A percentile compares a stretch with the other conserved stretches of the same genome.
These are phyloP conservation scores for Alliaria petiolata DNA, from an alignment of 345 rosid species.

Conservation along the genomic window DNA sequence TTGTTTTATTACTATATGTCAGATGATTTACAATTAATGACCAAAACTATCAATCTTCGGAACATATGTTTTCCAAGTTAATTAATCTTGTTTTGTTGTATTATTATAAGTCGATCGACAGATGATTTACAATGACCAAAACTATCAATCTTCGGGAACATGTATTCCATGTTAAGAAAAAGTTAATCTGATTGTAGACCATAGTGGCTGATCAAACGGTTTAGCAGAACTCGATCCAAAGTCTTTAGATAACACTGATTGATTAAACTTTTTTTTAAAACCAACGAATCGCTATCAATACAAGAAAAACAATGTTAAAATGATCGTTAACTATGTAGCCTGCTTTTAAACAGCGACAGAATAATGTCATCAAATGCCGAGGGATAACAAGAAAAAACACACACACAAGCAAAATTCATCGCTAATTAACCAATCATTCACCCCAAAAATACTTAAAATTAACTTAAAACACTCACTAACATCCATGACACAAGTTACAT, in stretches of 20 bases:
- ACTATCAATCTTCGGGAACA: no score
- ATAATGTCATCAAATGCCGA: conserved; percentile 1
- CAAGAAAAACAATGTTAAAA: neutral
- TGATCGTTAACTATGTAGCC: neutral
- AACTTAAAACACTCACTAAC: conserved; percentile 13
- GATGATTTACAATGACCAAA: no score
- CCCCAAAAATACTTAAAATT: neutral
- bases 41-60: neutral
- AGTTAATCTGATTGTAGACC: neutral
- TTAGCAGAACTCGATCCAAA: neutral
- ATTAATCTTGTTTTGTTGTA: no score
- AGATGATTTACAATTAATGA: neutral
- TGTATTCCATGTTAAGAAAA: no score
- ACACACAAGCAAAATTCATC: neutral
- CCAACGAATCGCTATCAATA: neutral
- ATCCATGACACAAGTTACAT: conserved; percentile 19
- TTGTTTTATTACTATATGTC: neutral
- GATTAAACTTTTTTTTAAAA: neutral
- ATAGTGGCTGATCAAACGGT: neutral
- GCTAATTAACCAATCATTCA: conserved; percentile 2
- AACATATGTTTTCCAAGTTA: neutral
- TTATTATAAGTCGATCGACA: no score
- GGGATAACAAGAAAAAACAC: no score
- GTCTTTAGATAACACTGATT: neutral
- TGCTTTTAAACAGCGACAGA: neutral